Base-by-base conservation (phyloP, 2,329 filamentous ascomycete species). In the Boeremia lycopersici region DNA sequence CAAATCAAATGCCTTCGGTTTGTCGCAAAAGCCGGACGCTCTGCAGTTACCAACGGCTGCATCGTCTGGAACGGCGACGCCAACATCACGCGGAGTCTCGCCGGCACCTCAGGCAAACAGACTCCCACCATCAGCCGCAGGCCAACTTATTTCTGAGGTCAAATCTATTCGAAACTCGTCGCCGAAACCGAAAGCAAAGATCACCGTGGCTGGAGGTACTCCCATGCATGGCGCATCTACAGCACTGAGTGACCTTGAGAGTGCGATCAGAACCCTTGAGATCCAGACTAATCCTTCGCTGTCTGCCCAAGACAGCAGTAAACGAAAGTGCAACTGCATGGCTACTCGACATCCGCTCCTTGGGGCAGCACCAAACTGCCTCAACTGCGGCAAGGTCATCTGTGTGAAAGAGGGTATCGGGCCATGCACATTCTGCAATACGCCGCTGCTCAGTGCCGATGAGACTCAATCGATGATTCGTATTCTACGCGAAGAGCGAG, bases 351-450 rank as follows among this genome's bases (percentile, higher is more conserved):
- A 99, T 73, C 90, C 93, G 0, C 83, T 98, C 2, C 88, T 97
- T 39, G 86, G 86, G n/a, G 92, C 93, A 0, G 92, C 93, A 0
- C 95, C 95, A 0, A 99, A 98, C 72, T 99, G 95, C 71, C 78
- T 96, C 13, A 88, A 84, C 39, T 99, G 95, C 67, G 95, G 95
- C 55, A 98, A 98, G 73, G 91, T 99, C 11, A 88, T 98, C 49
- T 99, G 95, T 73, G 86, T 96, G 23, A 93, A 95, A 68, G 93
- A 99, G 75, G 95, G 95, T 0, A 81, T 98, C 0, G 93, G 93
- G 0, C 93, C 93, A 0, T 99, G 95, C 74, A 97, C 93, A 0
- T 97, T 90, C 70, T 99, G 95, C 77, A 86, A 87, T 0, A 81
- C 84, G 0, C 86, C 91, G 0, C 79, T 99, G 0, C 79, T 99